A percentile compares a stretch with the other conserved stretches of the same genome.
Conservation (phyloP, 441 rosid genomes). For the Aleurites moluccanus region DNA sequence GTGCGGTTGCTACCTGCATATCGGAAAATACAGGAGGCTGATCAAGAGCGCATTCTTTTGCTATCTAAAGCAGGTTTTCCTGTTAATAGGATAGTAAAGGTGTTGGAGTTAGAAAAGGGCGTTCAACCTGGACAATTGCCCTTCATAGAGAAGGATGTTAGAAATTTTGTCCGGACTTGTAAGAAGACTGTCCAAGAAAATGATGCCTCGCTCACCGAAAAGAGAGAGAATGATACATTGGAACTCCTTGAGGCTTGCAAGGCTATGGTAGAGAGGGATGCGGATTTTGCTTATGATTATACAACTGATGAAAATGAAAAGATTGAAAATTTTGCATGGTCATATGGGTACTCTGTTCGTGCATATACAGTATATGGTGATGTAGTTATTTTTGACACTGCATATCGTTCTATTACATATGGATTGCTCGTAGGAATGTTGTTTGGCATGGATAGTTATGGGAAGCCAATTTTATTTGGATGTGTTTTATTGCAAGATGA, state of each 20-base stretch:
- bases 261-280: conserved; percentile 59
- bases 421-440: conserved; percentile 78
- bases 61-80: conserved; percentile 95
- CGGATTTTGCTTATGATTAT: conserved; percentile 60
- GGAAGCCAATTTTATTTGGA: conserved; percentile 67
- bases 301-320: conserved; percentile 59
- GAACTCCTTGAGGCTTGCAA: conserved; percentile 86
- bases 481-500: conserved; percentile 87
- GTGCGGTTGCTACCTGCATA: conserved; percentile 91
- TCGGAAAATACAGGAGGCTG: conserved; percentile 80
- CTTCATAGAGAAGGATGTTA: conserved; percentile 87
- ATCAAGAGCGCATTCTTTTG: conserved; percentile 84
- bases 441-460: conserved; percentile 76
- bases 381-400: conserved; percentile 70
- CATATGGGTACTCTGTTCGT: conserved; percentile 61
- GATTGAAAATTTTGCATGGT: conserved; percentile 87
- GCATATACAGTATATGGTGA: conserved; percentile 66
- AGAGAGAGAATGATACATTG: conserved; percentile 60
- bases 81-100: conserved; percentile 76
- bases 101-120: conserved; percentile 83
- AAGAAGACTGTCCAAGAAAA: conserved; percentile 84
- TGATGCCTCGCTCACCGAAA: conserved; percentile 77
- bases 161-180: conserved; percentile 81
- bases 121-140: conserved; percentile 84
- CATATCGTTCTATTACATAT: conserved; percentile 75